Evolutionary conservation across 495 filamentous ascomycete species (phyloP).

Genomic region (Penicillium cataractarum): DNA sequence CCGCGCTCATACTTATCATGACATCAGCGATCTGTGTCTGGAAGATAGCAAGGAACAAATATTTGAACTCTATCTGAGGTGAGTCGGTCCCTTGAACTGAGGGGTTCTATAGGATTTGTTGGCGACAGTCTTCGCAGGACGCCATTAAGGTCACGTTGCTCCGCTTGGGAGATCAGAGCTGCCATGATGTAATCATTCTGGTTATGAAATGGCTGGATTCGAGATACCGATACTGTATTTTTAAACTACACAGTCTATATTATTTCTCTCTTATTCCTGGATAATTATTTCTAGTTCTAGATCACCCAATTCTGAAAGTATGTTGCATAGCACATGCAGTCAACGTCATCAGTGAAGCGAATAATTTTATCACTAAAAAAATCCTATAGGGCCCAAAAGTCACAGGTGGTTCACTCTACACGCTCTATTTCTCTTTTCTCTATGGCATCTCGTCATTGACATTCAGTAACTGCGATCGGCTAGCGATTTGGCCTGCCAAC

Average conservation of each 20-base stretch:
- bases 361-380: neutral
- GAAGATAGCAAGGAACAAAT: neutral
- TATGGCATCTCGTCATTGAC: neutral
- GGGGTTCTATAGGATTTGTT: neutral
- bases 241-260: neutral
- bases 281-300: neutral
- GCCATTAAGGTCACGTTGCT: too few relatives aligned
- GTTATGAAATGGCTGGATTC: too few relatives aligned
- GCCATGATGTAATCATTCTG: too few relatives aligned
- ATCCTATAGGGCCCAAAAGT: too few relatives aligned
- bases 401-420: too few relatives aligned
- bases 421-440: too few relatives aligned
- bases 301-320: neutral
- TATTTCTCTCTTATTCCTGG: neutral
- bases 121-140: too few relatives aligned
- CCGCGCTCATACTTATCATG: neutral
- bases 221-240: too few relatives aligned
- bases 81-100: too few relatives aligned
- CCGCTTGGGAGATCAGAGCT: too few relatives aligned
- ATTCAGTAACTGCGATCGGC: slow-evolving; percentile 11
- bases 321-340: neutral
- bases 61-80: neutral
- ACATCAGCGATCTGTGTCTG: neutral
- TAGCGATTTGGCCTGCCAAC: slow-evolving; percentile 25
- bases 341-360: neutral